phyloP scores from a whole-genome alignment of 371 early-diverging fungal genomes.

The Zopfochytrium polystomum region DNA sequence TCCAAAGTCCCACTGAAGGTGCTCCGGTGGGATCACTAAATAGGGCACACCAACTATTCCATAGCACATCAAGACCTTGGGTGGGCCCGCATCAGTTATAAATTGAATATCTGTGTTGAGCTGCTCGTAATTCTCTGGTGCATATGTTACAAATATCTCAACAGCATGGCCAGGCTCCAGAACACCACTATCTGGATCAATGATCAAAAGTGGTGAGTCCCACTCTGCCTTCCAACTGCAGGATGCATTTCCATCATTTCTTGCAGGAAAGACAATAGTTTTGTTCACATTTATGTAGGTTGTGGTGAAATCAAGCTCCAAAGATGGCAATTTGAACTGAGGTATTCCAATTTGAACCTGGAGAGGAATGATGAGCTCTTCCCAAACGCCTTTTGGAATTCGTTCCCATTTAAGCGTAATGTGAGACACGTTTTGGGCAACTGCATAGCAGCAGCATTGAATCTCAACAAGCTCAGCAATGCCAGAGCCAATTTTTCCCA shows the following conservation, averaged over 20 bases:
- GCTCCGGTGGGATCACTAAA: slow-evolving; percentile 40
- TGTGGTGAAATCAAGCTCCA: slow-evolving; percentile 55
- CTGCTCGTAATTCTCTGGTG: slow-evolving; percentile 45
- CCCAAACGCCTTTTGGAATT: slow-evolving; percentile 46
- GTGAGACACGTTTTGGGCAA: slow-evolving; percentile 19
- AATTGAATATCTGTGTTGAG: slow-evolving; percentile 43
- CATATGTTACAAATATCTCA: slow-evolving; percentile 23
- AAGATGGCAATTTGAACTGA: slow-evolving; percentile 40
- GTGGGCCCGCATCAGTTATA: slow-evolving; percentile 49
- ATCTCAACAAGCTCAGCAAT: slow-evolving; percentile 31
- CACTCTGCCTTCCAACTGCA: slow-evolving; percentile 48
- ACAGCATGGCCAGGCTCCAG: slow-evolving; percentile 39
- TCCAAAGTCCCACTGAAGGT: slow-evolving; percentile 47
- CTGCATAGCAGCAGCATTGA: slow-evolving; percentile 40
- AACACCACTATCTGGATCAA: slow-evolving; percentile 34
- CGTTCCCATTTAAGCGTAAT: slow-evolving; percentile 42
- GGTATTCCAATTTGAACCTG: slow-evolving; percentile 52
- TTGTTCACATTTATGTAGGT: slow-evolving; percentile 55
- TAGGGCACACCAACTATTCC: slow-evolving; percentile 61
- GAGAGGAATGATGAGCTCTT: slow-evolving; percentile 41
- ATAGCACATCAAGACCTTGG: slow-evolving; percentile 44
- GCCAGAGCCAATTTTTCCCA: slow-evolving; percentile 42
- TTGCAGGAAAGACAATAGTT: slow-evolving; percentile 35
- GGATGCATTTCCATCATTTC: slow-evolving; percentile 56
- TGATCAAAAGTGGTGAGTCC: slow-evolving; percentile 18